phyloP scores from a whole-genome alignment of 2,329 filamentous ascomycete genomes.

The Aspergillus costaricaensis region DNA sequence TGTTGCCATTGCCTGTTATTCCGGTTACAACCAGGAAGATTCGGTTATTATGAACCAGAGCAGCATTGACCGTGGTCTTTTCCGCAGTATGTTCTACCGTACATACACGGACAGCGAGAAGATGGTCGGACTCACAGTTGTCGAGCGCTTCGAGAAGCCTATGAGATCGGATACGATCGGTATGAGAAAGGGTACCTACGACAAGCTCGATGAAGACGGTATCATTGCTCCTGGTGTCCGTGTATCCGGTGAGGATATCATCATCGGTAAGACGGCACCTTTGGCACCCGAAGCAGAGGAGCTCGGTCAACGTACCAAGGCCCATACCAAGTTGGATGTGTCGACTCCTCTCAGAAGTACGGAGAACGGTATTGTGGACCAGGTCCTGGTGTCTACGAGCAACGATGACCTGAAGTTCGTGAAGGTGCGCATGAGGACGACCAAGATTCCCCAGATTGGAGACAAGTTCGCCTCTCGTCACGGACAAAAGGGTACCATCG shows the following conservation, averaged over 20 bases:
- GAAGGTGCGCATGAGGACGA: slow-evolving; percentile 95
- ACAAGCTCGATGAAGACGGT: slow-evolving; percentile 96
- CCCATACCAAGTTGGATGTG: slow-evolving; percentile 91
- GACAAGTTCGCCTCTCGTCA: slow-evolving; percentile 99
- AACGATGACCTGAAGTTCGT: slow-evolving; percentile 92
- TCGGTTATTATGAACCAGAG: slow-evolving; percentile 99
- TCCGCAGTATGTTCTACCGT: slow-evolving; percentile 96
- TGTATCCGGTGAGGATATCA: slow-evolving; percentile 96
- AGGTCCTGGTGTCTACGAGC: slow-evolving; percentile 91
- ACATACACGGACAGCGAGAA: slow-evolving; percentile 98
- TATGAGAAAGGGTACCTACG: slow-evolving; percentile 92
- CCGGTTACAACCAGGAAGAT: slow-evolving; percentile 99
- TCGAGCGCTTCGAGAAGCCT: slow-evolving; percentile 95
- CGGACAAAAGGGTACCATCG: slow-evolving; percentile 98
- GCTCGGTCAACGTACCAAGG: slow-evolving; percentile 83
- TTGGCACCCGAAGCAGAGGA: slow-evolving; percentile 92
- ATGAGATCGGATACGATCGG: slow-evolving; percentile 83
- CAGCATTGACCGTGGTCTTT: slow-evolving; percentile 94
- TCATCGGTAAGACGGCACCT: slow-evolving; percentile 97
- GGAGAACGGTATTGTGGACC: slow-evolving; percentile 94
- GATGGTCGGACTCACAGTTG: slow-evolving; percentile 86
- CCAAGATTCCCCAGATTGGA: slow-evolving; percentile 96
- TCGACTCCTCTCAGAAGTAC: slow-evolving; percentile 93
- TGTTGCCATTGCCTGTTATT: slow-evolving; percentile 95
- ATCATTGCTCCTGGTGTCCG: slow-evolving; percentile 91